These are phyloP conservation scores for Blastobotrys ciferrii DNA, from an alignment of 1,139 yeast genomes.

Conservation along the genomic window DNA sequence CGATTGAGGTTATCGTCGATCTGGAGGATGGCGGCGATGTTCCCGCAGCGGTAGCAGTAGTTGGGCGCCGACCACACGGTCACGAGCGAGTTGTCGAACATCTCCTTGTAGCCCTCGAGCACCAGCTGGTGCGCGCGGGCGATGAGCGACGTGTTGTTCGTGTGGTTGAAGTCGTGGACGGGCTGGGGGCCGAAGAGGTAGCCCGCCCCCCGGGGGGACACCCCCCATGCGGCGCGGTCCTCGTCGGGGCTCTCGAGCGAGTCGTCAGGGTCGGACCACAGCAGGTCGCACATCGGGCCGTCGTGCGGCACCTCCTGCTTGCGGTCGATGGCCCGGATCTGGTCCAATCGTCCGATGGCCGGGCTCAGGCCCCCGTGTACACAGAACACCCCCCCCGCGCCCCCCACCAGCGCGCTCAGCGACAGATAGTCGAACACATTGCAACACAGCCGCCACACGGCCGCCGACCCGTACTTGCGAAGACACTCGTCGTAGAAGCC, in stretches of 20 bases:
- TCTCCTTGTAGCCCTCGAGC: constrained; percentile 91
- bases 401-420: constrained; percentile 84
- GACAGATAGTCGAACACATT: constrained; percentile 88
- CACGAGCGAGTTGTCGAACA: constrained; percentile 81
- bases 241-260: constrained; percentile 32
- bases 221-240: constrained; percentile 61
- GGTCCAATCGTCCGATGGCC: constrained; percentile 77
- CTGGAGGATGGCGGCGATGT: constrained; percentile 84
- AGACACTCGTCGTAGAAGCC: constrained; percentile 97
- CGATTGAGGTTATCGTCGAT: constrained; percentile 71
- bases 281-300: constrained; percentile 96
- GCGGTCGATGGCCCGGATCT: constrained; percentile 79
- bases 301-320: constrained; percentile 98
- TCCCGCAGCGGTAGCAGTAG: constrained; percentile 95
- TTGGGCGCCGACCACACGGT: no score
- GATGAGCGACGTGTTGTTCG: constrained; percentile 76
- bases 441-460: constrained; percentile 81
- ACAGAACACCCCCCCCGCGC: constrained; percentile 77
- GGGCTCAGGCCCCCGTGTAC: constrained; percentile 97
- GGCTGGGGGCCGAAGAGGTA: constrained; percentile 85
- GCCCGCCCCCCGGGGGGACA: constrained; percentile 98
- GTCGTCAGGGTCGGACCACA: constrained; percentile 98
- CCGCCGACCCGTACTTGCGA: constrained; percentile 89
- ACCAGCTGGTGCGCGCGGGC: constrained; percentile 98
- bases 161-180: constrained; percentile 72